Conservation (phyloP, 345 rosid genomes). For the Tarenaya hassleriana region DNA sequence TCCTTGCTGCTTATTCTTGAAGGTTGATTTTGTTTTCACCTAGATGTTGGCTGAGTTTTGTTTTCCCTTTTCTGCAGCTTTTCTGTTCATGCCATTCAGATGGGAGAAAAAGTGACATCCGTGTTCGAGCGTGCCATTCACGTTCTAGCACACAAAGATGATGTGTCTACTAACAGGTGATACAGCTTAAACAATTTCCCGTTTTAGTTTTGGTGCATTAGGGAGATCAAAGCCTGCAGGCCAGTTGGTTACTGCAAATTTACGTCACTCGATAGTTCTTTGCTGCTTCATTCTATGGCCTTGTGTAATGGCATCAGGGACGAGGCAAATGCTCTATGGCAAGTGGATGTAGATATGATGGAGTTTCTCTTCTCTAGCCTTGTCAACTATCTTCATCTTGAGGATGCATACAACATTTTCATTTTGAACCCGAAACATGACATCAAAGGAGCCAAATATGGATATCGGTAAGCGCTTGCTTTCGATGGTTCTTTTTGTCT, state of each 20-base stretch:
- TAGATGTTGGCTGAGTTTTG: slow-evolving; percentile 9
- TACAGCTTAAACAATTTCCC: slow-evolving; percentile 12
- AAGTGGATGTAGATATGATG: slow-evolving; percentile 87
- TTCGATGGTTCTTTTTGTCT: slow-evolving; percentile 12
- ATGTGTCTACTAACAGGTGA: slow-evolving; percentile 55
- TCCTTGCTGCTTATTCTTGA: slow-evolving; percentile 10
- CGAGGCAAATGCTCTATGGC: slow-evolving; percentile 55
- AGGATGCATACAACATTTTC: slow-evolving; percentile 79
- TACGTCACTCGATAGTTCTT: slow-evolving; percentile 2
- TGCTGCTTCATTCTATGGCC: background rate
- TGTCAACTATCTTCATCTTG: slow-evolving; percentile 82
- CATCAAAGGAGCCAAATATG: slow-evolving; percentile 54
- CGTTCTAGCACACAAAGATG: slow-evolving; percentile 71
- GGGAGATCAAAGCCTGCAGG: slow-evolving; percentile 12
- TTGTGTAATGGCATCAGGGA: slow-evolving; percentile 45
- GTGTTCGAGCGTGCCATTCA: slow-evolving; percentile 78
- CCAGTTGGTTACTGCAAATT: slow-evolving; percentile 14
- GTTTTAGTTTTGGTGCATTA: slow-evolving; percentile 6
- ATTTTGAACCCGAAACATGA: slow-evolving; percentile 71
- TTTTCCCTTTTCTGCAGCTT: slow-evolving; percentile 44
- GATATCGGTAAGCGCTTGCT: slow-evolving; percentile 59
- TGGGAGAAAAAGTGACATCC: slow-evolving; percentile 85
- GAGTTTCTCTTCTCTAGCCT: slow-evolving; percentile 82
- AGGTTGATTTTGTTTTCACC: slow-evolving; percentile 12
- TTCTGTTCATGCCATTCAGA: slow-evolving; percentile 88